Conservation (phyloP, 176 grass and related monocot genomes). For the Oryza longistaminata region DNA sequence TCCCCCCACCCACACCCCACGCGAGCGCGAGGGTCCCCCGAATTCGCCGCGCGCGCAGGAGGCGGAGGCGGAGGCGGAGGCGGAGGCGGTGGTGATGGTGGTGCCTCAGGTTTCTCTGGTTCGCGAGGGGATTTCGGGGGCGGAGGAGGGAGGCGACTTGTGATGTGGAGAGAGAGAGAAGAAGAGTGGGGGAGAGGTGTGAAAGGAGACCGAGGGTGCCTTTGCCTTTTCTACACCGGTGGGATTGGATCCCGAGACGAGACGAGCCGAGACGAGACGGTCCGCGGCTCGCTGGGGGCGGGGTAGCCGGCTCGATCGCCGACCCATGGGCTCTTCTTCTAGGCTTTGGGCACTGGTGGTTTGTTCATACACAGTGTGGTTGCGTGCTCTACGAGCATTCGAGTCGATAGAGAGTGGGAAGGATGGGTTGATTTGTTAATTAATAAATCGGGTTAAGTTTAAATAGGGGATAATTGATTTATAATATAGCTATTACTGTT, state of each 20-base stretch:
- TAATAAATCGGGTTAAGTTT: neutral
- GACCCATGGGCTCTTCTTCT: too few relatives aligned
- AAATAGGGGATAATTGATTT: neutral
- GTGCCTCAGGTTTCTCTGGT: slow-evolving; percentile 27
- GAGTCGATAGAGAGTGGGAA: neutral
- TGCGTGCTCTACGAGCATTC: neutral
- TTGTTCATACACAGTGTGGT: neutral
- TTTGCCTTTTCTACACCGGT: neutral
- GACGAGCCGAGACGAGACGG: too few relatives aligned
- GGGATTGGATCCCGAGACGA: neutral
- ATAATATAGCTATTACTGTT: neutral
- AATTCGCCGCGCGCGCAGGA: neutral
- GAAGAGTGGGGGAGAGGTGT: neutral
- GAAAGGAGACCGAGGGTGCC: neutral
- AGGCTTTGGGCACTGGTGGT: neutral
- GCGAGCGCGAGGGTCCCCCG: neutral
- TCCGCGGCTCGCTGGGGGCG: too few relatives aligned
- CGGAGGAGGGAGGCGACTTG: slow-evolving; percentile 18
- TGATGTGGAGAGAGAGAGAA: too few relatives aligned
- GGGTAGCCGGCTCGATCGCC: too few relatives aligned
- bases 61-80: neutral
- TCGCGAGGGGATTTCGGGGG: slow-evolving; percentile 52
- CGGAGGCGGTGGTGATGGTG: neutral
- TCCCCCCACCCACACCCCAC: neutral
- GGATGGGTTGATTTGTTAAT: neutral